Evolutionary conservation across 2,329 filamentous ascomycete genomes (phyloP), one percentile per base, ranked within the genome.

Genomic region (Diaporthe ampelina): DNA sequence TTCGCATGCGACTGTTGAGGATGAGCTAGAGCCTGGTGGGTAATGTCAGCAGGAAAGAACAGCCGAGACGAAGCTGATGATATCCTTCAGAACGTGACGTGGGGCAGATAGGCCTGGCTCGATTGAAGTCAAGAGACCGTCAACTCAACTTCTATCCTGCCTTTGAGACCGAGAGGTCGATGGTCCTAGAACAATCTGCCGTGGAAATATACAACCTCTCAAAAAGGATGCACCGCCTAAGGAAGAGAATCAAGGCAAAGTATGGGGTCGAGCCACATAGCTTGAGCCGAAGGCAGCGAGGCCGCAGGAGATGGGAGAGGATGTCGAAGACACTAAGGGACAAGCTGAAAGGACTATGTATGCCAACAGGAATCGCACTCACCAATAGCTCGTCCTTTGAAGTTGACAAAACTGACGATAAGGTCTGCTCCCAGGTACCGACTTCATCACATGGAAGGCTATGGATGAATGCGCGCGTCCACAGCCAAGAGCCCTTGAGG

Each of bases 41-140:
- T 57, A 57, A 21, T 19, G 4, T 57, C 8, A 21, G 15, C 54
- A 21, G 29, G 3, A 29, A 13, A 11, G 6, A 21, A 57, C 54
- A 19, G 15, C 54, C 29, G 26, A 4, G 54, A 57, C 17, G 54
- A 35, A 32, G 15, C 54, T 57, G 54, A 57, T 57, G 54, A 8
- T 6, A 57, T 19, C 15, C 17, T 10, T 3, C 26, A 57, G 54
- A 57, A 21, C 7, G 29, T 21, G 54, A 32, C 29, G 54, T 19
- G 54, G 54, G 54, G 26, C 54, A 57, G 19, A 19, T 57, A 57
- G 54, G 54, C 6, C 54, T 57, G 4, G 54, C 54, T 57, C 54
- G 54, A 32, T 57, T 57, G 15, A 57, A 57, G 29, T 57, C 54
- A 29, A 57, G 4, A 8, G 54, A 57, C 26, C 26, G 1, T 10